Conservation (phyloP, 768 basidiomycete species). For the Xerocomus potaroensis region DNA sequence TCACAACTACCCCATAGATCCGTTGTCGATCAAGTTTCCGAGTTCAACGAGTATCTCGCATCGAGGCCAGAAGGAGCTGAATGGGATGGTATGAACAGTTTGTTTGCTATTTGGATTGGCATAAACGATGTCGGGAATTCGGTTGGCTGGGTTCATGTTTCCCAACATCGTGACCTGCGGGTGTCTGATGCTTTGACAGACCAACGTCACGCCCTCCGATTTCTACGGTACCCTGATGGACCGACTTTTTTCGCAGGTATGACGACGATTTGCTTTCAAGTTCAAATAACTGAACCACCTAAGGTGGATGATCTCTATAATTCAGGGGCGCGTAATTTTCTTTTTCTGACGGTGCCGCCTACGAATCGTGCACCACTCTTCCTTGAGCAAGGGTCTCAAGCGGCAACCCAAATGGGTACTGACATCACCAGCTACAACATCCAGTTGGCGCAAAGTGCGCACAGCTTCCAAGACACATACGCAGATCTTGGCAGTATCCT, state of each 20-base stretch:
- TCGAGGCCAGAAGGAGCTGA: slow-evolving; percentile 46
- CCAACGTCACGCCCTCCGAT: slow-evolving; percentile 19
- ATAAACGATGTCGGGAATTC: slow-evolving; percentile 54
- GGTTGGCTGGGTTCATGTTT: slow-evolving; percentile 16
- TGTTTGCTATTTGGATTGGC: slow-evolving; percentile 70
- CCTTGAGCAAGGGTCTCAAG: slow-evolving; percentile 32
- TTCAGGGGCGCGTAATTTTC: slow-evolving; percentile 55
- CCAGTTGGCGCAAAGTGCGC: slow-evolving; percentile 37
- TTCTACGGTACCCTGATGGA: slow-evolving; percentile 26
- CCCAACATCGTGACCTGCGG: not conserved
- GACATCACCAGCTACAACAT: slow-evolving; percentile 48
- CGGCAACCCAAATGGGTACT: slow-evolving; percentile 26
- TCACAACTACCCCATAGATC: slow-evolving; percentile 11
- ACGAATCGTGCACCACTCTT: slow-evolving; percentile 55
- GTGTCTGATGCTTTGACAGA: slow-evolving; percentile 7
- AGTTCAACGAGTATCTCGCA: slow-evolving; percentile 47
- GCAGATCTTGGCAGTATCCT: slow-evolving; percentile 41
- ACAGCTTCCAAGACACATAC: slow-evolving; percentile 39
- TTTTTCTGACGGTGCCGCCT: slow-evolving; percentile 61
- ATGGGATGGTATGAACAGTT: slow-evolving; percentile 53
- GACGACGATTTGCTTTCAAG: not conserved
- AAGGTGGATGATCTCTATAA: slow-evolving; percentile 21
- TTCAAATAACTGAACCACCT: not conserved
- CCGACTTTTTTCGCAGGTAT: slow-evolving; percentile 28
- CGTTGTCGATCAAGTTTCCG: slow-evolving; percentile 52